phyloP scores from a whole-genome alignment of 331 rosid genomes.

The Dryas integrifolia region DNA sequence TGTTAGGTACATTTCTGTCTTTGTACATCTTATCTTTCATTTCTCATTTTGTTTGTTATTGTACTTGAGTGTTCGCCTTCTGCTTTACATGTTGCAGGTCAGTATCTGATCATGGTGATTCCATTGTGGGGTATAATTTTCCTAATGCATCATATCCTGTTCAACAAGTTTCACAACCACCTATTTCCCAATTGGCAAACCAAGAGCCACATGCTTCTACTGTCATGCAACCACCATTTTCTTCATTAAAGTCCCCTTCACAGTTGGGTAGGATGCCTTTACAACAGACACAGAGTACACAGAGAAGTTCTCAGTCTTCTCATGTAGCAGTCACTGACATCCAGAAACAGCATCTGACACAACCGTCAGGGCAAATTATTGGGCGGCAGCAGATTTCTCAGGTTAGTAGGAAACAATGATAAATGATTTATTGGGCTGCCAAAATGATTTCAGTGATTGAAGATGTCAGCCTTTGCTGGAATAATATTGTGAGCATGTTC shows the following conservation, averaged over 20 bases:
- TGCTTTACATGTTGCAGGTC: conserved; percentile 47
- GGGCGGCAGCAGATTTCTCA: conserved; percentile 57
- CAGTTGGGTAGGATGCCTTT: conserved; percentile 48
- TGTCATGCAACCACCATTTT: conserved; percentile 44
- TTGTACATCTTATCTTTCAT: not conserved
- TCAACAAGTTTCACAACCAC: conserved; percentile 45
- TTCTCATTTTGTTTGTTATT: conserved; percentile 16
- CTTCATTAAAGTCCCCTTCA: conserved; percentile 41
- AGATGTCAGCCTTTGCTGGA: conserved; percentile 11
- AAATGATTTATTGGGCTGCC: not conserved
- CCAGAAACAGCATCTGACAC: conserved; percentile 52
- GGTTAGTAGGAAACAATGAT: conserved; percentile 42
- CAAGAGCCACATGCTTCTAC: conserved; percentile 46
- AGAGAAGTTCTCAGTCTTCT: conserved; percentile 38
- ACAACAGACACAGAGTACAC: conserved; percentile 42
- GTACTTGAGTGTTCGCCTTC: conserved; percentile 1
- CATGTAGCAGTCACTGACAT: conserved; percentile 43
- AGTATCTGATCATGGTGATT: conserved; percentile 44
- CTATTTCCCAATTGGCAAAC: conserved; percentile 48
- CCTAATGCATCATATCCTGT: conserved; percentile 50
- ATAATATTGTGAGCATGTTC: conserved; percentile 2
- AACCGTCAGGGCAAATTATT: conserved; percentile 37
- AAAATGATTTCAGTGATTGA: conserved; percentile 20
- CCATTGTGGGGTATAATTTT: conserved; percentile 43
- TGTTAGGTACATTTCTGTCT: conserved; percentile 47